Base-by-base conservation (phyloP, 805 yeast genomes). In the Candida odintsovae region DNA sequence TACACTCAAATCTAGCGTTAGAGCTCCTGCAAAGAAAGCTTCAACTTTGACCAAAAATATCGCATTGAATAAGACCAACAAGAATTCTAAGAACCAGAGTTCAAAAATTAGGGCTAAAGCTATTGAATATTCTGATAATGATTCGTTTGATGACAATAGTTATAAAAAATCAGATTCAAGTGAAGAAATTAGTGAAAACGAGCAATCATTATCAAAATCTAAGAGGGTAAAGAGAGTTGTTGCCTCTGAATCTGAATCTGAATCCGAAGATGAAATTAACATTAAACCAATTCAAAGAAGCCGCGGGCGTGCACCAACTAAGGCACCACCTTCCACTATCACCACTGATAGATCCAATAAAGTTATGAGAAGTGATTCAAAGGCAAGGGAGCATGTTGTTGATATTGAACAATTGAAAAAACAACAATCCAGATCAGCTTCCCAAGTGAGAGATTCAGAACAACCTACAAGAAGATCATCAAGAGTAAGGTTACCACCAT, bases 401-500 rank as follows among this genome's bases (percentile, higher is more conserved):
- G 38, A 42, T 25, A 26, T 49, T 6, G 28, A 44, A 1, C 41
- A 42, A 3, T 31, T 51, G n/a, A 33, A 41, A 38, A 26, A 33
- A 3, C 44, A 45, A 16, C 45, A 55, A 41, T 45, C 48, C 47
- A 23, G 55, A 44, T 12, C 50, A 19, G 25, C 22, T 10, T 42
- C 49, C 9, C 26, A 23, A 12, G 8, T 10, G 28, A 45, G 40
- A 10, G 21, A 28, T 12, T 3, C 43, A 6, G 49, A 21, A 5
- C 40, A 41, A 9, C 77, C 80, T 0, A 57, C 77, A 2, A 70
- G 95, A 51, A 68, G 86, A 52, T 85, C 95, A 0, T 70, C 74
- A 28, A 72, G 96, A 56, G 76, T 78, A 0, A 76, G 77, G 50
- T 73, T 85, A 7, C 77, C 82, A 4, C 92, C 95, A 0, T 67